Evolutionary conservation across 192 early-diverging fungal species (phyloP).

Genomic region (Coemansia sp.): DNA sequence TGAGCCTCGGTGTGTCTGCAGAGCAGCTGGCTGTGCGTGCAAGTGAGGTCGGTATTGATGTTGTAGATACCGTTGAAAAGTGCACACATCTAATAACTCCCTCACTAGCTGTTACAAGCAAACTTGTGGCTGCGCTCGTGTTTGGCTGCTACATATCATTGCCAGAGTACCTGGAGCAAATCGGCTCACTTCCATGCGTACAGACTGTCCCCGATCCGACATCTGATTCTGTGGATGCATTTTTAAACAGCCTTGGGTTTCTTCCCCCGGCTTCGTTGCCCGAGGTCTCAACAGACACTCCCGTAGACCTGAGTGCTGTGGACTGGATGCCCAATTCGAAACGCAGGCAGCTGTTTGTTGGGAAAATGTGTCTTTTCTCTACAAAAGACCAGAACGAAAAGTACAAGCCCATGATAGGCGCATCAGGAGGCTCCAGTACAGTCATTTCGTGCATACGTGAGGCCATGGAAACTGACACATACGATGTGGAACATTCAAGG

Average conservation of each 20-base stretch:
- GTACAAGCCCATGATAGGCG: conserved; percentile 13
- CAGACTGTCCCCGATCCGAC: conserved; percentile 13
- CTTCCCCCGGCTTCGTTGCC: conserved; percentile 22
- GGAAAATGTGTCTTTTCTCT: conserved; percentile 27
- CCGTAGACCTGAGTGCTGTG: conserved; percentile 23
- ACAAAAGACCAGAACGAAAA: conserved; percentile 22
- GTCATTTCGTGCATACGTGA: background rate
- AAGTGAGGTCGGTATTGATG: conserved; percentile 4
- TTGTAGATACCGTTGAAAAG: conserved; percentile 14
- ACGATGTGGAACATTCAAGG: background rate
- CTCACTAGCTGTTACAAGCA: conserved; percentile 30
- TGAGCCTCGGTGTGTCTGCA: background rate
- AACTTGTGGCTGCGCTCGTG: conserved; percentile 29
- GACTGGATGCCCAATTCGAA: conserved; percentile 16
- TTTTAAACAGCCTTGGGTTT: conserved; percentile 17
- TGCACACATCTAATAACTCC: conserved; percentile 38
- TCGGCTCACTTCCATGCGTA: conserved; percentile 5
- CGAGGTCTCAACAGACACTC: conserved; percentile 12
- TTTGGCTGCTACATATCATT: conserved; percentile 14
- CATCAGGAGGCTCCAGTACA: conserved; percentile 16
- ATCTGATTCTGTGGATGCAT: conserved; percentile 7
- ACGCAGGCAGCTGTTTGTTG: conserved; percentile 24
- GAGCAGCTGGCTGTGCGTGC: background rate
- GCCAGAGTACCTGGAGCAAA: conserved; percentile 16
- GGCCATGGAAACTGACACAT: background rate